Percentiles rank a stretch among this genome's conserved stretches.
phyloP scores from a whole-genome alignment of 1,139 yeast genomes.

The Taphrina flavorubra region DNA sequence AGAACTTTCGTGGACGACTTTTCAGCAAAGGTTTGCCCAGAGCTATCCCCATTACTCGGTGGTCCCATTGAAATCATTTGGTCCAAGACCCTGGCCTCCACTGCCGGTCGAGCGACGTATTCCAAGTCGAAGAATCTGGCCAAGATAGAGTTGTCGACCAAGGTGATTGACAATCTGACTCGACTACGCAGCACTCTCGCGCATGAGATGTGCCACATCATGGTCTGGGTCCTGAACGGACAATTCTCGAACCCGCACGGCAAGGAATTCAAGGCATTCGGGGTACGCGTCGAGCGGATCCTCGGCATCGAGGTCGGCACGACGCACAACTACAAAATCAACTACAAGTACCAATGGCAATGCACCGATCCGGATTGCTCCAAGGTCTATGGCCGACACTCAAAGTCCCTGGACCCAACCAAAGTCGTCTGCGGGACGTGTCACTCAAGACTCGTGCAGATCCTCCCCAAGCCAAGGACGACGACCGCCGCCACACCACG shows the following conservation, averaged over 20 bases:
- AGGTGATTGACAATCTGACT: conserved; percentile 37
- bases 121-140: conserved; percentile 18
- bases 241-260: conserved; percentile 41
- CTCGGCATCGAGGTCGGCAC: conserved; percentile 37
- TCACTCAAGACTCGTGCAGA: conserved; percentile 27
- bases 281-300: conserved; percentile 3
- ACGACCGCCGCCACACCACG: not conserved
- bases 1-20: not conserved
- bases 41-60: not conserved
- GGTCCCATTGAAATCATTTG: conserved; percentile 27
- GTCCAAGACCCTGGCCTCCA: conserved; percentile 26
- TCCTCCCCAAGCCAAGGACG: conserved; percentile 25
- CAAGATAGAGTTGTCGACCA: conserved; percentile 41
- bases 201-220: conserved; percentile 41
- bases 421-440: conserved; percentile 36
- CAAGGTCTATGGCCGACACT: conserved; percentile 40
- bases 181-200: conserved; percentile 39
- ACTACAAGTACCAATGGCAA: conserved; percentile 41
- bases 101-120: conserved; percentile 38
- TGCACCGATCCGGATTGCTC: conserved; percentile 33
- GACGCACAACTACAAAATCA: conserved; percentile 41
- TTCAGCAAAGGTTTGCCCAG: conserved; percentile 4
- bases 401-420: conserved; percentile 40
- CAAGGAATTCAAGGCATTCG: conserved; percentile 37
- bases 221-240: conserved; percentile 37